Conservation (phyloP, 2,329 filamentous ascomycete species). For the Paracorniculantispora psalliotae region DNA sequence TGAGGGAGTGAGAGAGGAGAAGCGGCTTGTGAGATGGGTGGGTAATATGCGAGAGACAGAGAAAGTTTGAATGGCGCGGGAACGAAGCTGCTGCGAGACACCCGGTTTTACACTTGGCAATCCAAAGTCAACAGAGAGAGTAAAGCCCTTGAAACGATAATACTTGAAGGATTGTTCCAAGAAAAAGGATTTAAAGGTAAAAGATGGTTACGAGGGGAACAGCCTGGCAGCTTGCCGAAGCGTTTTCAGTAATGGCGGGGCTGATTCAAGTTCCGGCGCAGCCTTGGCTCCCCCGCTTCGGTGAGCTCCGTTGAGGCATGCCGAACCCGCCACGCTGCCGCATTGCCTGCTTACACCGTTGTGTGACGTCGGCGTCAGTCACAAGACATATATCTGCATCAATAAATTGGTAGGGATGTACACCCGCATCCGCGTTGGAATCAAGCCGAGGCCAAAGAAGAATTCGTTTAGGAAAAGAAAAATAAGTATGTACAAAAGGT, state of each 20-base stretch:
- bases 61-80: not conserved
- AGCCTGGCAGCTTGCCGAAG: no score
- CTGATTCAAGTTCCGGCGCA: not conserved
- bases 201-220: no score
- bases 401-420: not conserved
- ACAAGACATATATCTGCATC: not conserved
- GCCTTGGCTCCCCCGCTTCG: slow-evolving; percentile 7
- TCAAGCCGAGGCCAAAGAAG: not conserved
- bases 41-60: not conserved
- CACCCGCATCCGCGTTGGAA: not conserved
- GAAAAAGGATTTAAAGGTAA: no score
- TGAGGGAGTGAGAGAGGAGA: not conserved
- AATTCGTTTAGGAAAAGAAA: not conserved
- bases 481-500: not conserved
- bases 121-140: no score
- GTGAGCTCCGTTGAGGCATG: not conserved
- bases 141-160: no score
- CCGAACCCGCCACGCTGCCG: not conserved
- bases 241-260: not conserved
- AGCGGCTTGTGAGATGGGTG: no score
- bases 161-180: no score
- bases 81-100: no score
- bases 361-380: not conserved
- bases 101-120: no score
- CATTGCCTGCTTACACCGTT: not conserved